Conservation (phyloP, 805 yeast species). For the Candida ficus region DNA sequence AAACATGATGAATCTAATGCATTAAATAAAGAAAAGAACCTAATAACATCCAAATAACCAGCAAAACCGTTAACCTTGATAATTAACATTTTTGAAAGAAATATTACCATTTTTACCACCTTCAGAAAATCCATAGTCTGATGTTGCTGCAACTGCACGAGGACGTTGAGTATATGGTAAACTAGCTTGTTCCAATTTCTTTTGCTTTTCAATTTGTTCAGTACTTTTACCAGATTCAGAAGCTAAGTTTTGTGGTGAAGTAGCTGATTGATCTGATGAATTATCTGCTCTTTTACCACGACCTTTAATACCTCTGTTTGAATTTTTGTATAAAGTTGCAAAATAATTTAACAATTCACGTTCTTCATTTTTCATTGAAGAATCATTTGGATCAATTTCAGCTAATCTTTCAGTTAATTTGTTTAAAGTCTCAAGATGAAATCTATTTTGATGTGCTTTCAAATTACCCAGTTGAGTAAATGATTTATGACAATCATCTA, state of each 20-base stretch:
- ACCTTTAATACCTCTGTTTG: constrained; percentile 89
- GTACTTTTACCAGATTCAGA: too few relatives aligned
- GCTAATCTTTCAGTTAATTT: constrained; percentile 64
- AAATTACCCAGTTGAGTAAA: constrained; percentile 91
- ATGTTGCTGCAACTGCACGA: too few relatives aligned
- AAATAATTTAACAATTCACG: constrained; percentile 70
- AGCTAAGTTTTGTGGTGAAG: background rate
- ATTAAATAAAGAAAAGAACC: too few relatives aligned
- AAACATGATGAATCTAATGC: too few relatives aligned
- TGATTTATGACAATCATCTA: constrained; percentile 77
- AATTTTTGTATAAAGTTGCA: constrained; percentile 76
- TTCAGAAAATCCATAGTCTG: background rate
- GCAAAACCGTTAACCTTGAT: constrained; percentile 12
- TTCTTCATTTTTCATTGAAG: constrained; percentile 55
- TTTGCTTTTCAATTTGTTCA: constrained; percentile 2
- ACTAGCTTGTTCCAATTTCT: background rate
- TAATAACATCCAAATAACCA: background rate
- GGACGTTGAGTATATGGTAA: background rate
- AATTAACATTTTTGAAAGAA: constrained; percentile 23
- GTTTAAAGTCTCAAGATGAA: constrained; percentile 70
- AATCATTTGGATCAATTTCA: constrained; percentile 46
- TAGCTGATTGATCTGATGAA: background rate
- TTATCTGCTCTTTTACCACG: constrained; percentile 56
- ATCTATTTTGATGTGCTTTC: constrained; percentile 90
- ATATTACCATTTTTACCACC: constrained; percentile 12